phyloP scores from a whole-genome alignment of 2,329 filamentous ascomycete genomes.

The Xylaria sp. region DNA sequence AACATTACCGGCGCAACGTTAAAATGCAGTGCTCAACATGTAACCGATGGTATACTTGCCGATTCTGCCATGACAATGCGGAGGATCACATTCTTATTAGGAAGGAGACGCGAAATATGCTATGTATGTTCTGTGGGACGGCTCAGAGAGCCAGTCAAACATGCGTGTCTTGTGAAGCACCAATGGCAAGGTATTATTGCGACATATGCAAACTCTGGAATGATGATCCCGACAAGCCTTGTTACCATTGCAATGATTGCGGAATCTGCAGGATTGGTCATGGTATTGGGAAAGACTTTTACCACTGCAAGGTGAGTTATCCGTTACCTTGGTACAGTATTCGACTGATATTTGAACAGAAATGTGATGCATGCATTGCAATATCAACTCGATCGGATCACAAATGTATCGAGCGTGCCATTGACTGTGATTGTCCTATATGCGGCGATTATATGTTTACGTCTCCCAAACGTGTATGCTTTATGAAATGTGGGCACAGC shows the following conservation, averaged over 20 bases:
- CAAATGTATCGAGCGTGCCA: constrained; percentile 93
- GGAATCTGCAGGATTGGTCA: constrained; percentile 93
- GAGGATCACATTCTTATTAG: constrained; percentile 84
- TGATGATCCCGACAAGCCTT: constrained; percentile 87
- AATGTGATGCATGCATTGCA: constrained; percentile 92
- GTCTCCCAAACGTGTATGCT: constrained; percentile 86
- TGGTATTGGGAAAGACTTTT: constrained; percentile 95
- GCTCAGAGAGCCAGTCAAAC: constrained; percentile 83
- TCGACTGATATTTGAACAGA: constrained; percentile 58
- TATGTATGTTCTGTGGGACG: constrained; percentile 93
- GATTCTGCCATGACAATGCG: constrained; percentile 88
- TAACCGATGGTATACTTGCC: constrained; percentile 91
- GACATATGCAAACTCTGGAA: constrained; percentile 97
- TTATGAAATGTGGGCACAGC: constrained; percentile 95
- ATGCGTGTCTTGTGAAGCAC: constrained; percentile 79
- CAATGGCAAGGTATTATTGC: constrained; percentile 91
- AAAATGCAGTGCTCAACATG: constrained; percentile 94
- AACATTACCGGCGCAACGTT: constrained; percentile 94
- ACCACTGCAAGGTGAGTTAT: constrained; percentile 86
- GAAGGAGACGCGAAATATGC: constrained; percentile 90
- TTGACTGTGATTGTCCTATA: constrained; percentile 95
- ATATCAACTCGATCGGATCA: constrained; percentile 87
- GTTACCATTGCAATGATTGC: constrained; percentile 96
- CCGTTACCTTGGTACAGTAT: too few relatives aligned
- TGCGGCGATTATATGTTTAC: constrained; percentile 98